Percentiles rank a stretch among this genome's conserved stretches.
These are phyloP conservation scores for Alternaria dauci DNA, from an alignment of 2,329 filamentous ascomycete species.

Conservation along the genomic window DNA sequence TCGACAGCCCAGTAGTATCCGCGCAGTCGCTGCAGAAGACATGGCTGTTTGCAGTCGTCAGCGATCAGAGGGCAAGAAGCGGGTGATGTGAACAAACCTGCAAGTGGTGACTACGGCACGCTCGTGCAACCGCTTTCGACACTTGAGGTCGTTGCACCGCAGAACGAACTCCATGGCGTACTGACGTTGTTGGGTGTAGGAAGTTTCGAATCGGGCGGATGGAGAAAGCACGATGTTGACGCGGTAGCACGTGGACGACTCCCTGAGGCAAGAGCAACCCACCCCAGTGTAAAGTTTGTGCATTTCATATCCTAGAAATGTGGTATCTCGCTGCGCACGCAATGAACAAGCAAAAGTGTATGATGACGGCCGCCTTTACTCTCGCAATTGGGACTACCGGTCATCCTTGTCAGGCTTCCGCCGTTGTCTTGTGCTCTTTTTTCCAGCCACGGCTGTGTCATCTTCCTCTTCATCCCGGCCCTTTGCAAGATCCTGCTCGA, in stretches of 20 bases:
- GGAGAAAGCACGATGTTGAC: slow-evolving; percentile 10
- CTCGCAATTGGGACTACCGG: slow-evolving; percentile 26
- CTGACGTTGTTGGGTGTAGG: slow-evolving; percentile 1
- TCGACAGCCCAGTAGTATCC: slow-evolving; percentile 68
- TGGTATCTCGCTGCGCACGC: slow-evolving; percentile 35
- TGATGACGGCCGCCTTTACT: not conserved
- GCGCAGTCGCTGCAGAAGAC: slow-evolving; percentile 85
- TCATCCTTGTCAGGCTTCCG: slow-evolving; percentile 50
- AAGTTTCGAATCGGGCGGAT: not conserved
- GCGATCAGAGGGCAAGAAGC: slow-evolving; percentile 17
- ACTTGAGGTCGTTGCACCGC: slow-evolving; percentile 82
- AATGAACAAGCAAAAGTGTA: slow-evolving; percentile 10
- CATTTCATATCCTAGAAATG: slow-evolving; percentile 20
- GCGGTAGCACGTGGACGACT: slow-evolving; percentile 19
- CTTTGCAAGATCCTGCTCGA: slow-evolving; percentile 79
- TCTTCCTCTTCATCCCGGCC: slow-evolving; percentile 83
- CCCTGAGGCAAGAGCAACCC: slow-evolving; percentile 24
- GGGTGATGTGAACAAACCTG: slow-evolving; percentile 64
- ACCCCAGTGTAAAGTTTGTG: not conserved
- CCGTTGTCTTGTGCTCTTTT: slow-evolving; percentile 58
- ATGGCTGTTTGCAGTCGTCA: slow-evolving; percentile 65
- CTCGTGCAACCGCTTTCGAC: slow-evolving; percentile 72
- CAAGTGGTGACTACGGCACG: slow-evolving; percentile 87
- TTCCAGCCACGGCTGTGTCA: slow-evolving; percentile 62
- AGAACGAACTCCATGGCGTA: slow-evolving; percentile 74